phyloP scores from a whole-genome alignment of 371 early-diverging fungal genomes.

The Nematocida displodere region DNA sequence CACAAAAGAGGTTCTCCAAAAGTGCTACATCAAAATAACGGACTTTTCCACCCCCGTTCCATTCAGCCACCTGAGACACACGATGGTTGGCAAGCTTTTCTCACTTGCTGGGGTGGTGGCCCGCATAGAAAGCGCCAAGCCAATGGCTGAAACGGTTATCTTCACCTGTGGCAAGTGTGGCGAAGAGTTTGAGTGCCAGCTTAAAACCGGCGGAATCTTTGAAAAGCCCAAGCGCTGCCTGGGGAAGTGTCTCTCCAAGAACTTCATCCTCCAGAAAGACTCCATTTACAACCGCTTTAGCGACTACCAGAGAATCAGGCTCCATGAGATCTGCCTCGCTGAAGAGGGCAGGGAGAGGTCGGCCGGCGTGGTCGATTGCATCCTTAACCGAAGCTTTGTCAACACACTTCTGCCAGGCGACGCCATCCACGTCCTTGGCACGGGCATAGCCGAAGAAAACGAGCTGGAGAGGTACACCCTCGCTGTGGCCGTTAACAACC shows the following conservation, averaged over 20 bases:
- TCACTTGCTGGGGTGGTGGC: slow-evolving; percentile 55
- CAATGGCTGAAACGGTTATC: slow-evolving; percentile 24
- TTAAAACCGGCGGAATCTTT: slow-evolving; percentile 45
- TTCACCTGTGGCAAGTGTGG: slow-evolving; percentile 63
- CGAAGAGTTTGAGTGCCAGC: slow-evolving; percentile 19
- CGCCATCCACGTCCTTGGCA: slow-evolving; percentile 57
- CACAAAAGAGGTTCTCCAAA: background rate
- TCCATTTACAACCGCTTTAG: slow-evolving; percentile 24
- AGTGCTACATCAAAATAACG: slow-evolving; percentile 7
- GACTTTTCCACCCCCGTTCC: slow-evolving; percentile 15
- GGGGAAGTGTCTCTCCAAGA: slow-evolving; percentile 55
- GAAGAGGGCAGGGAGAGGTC: slow-evolving; percentile 20
- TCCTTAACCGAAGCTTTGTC: slow-evolving; percentile 56
- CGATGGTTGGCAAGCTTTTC: slow-evolving; percentile 45
- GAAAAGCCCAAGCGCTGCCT: slow-evolving; percentile 54
- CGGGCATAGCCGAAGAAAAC: slow-evolving; percentile 54
- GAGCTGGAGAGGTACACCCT: slow-evolving; percentile 55
- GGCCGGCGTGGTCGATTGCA: slow-evolving; percentile 52
- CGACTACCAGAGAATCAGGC: slow-evolving; percentile 62
- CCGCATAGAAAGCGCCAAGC: slow-evolving; percentile 56
- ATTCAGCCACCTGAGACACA: slow-evolving; percentile 8
- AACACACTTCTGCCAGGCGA: slow-evolving; percentile 63
- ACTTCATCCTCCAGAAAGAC: slow-evolving; percentile 46
- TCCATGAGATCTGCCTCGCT: slow-evolving; percentile 53
- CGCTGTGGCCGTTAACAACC: slow-evolving; percentile 55